Evolutionary conservation across 768 basidiomycete species (phyloP).

Genomic region (Suillus weaverae): DNA sequence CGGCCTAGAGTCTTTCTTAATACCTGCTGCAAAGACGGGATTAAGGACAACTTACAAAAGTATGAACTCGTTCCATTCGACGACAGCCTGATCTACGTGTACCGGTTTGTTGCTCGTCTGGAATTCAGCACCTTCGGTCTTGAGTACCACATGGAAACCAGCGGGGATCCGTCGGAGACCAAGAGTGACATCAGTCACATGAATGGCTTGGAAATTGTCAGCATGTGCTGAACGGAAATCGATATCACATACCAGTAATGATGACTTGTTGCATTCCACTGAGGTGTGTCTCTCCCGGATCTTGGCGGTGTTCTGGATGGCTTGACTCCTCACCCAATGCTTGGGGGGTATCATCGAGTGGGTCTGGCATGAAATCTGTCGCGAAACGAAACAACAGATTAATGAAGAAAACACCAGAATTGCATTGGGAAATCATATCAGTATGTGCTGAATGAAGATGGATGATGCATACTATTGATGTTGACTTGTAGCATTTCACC

Average conservation of each 20-base stretch:
- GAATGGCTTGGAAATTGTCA: no score
- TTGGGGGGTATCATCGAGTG: not conserved
- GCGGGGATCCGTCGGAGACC: constrained; percentile 11
- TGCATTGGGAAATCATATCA: not conserved
- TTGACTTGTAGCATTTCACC: not conserved
- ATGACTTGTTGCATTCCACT: no score
- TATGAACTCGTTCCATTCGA: not conserved
- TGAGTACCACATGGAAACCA: constrained; percentile 11
- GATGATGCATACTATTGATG: not conserved
- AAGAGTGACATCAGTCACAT: no score
- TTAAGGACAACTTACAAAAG: no score
- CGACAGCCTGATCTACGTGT: not conserved
- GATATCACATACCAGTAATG: no score
- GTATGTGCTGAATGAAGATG: not conserved
- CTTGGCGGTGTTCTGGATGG: not conserved
- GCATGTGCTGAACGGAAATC: no score
- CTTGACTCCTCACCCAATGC: not conserved
- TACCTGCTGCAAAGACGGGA: no score
- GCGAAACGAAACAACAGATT: not conserved
- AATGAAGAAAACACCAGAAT: not conserved
- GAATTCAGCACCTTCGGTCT: not conserved
- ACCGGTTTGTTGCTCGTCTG: constrained; percentile 1
- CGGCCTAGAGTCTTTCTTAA: no score
- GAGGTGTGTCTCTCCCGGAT: no score
- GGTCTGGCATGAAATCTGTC: not conserved